These are phyloP conservation scores for Elaeis guineensis DNA, from an alignment of 176 grass and related monocot species.

Conservation along the genomic window DNA sequence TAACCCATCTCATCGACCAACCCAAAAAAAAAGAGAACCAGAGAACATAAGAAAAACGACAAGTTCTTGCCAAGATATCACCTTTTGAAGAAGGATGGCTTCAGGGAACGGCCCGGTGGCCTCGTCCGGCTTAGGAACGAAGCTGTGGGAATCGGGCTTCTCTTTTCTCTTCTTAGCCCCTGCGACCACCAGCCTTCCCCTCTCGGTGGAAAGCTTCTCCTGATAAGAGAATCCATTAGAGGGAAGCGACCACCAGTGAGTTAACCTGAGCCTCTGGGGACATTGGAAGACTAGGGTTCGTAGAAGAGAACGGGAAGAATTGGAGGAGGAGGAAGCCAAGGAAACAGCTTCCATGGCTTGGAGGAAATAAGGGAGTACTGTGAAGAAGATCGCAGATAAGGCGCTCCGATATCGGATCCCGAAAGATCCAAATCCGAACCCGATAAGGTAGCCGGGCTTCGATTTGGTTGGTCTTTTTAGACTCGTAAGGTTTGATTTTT, in stretches of 20 bases:
- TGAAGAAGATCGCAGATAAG: no score
- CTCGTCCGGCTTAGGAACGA: conserved; percentile 38
- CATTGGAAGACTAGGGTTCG: conserved; percentile 3
- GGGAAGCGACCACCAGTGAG: neutral
- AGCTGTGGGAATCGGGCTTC: conserved; percentile 43
- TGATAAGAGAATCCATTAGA: no score
- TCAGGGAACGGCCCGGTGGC: conserved; percentile 62
- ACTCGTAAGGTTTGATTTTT: no score
- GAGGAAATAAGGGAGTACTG: neutral
- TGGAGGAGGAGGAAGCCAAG: neutral
- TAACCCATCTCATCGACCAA: neutral
- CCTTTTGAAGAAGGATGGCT: conserved; percentile 74
- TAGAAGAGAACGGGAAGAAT: neutral
- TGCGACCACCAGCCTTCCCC: neutral
- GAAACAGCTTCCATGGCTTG: neutral
- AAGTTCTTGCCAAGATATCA: conserved; percentile 2
- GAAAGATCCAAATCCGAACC: no score
- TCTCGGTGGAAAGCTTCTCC: neutral
- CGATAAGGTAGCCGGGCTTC: no score
- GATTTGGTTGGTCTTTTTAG: no score
- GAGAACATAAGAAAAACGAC: neutral
- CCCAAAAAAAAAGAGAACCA: neutral
- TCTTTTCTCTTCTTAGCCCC: conserved; percentile 28
- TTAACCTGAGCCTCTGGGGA: neutral
- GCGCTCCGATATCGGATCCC: no score